Conservation (phyloP, 331 rosid species). For the Acacia pycnantha region DNA sequence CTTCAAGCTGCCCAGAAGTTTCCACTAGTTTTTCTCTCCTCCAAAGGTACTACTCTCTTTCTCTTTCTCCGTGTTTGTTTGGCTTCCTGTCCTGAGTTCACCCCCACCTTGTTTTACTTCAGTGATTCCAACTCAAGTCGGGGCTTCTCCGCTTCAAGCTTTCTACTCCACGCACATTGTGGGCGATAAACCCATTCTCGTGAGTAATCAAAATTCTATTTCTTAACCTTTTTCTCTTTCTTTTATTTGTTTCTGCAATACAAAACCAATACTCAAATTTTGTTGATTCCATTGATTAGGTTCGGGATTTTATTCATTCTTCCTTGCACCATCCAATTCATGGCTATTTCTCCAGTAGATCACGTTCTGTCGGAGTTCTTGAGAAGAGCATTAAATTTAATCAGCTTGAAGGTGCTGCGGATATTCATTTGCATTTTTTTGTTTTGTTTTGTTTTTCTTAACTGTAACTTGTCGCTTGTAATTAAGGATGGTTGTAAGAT, state of each 20-base stretch:
- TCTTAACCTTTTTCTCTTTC: not conserved
- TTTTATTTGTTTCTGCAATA: not conserved
- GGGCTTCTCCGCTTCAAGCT: slow-evolving; percentile 39
- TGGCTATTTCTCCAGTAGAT: slow-evolving; percentile 81
- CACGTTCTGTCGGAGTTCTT: slow-evolving; percentile 82
- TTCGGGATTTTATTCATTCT: slow-evolving; percentile 94
- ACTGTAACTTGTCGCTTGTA: not conserved
- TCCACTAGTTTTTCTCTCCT: slow-evolving; percentile 36
- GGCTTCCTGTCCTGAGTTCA: not conserved
- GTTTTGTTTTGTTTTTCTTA: not conserved
- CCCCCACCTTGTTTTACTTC: slow-evolving; percentile 21
- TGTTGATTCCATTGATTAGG: slow-evolving; percentile 41
- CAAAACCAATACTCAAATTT: not conserved
- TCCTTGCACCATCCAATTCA: slow-evolving; percentile 76
- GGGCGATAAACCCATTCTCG: slow-evolving; percentile 82
- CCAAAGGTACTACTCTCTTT: slow-evolving; percentile 45
- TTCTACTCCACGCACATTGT: slow-evolving; percentile 67
- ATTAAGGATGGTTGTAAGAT: not conserved
- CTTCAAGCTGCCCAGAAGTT: slow-evolving; percentile 18
- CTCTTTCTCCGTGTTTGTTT: slow-evolving; percentile 20
- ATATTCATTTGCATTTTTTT: not conserved
- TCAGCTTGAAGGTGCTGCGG: slow-evolving; percentile 62
- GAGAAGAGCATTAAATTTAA: slow-evolving; percentile 63
- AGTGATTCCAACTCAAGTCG: slow-evolving; percentile 43
- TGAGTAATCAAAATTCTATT: slow-evolving; percentile 25